Evolutionary conservation across 1,284 basidiomycete species (phyloP), one percentile per base, ranked within the genome.

Genomic region (Ustilago curta): DNA sequence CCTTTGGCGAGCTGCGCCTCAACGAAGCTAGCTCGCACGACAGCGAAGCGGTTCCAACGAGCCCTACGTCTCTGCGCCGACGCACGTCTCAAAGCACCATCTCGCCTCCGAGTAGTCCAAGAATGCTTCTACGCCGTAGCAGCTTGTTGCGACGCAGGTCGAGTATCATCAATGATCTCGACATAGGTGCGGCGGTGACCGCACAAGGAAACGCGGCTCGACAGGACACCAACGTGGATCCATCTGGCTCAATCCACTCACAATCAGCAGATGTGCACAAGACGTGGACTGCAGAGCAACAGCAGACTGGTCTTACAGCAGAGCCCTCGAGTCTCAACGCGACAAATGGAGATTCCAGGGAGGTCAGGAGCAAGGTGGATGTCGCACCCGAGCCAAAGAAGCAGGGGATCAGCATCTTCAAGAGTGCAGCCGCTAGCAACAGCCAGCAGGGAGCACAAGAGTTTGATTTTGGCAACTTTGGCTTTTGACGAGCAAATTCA

Each of bases 381-480:
- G 23, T 31, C 3, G 27, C 52, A 6, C 42, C 53, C 3, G 59
- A 51, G 32, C 57, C 64, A 1, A 73, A 70, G 48, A 76, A 76
- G 42, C 61, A 69, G 39, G 76, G 76, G 9, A 60, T 76, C 47
- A 70, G 76, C 48, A 42, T 71, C 32, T 76, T 78, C 64, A 78
- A 76, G 42, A 67, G 56, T 35, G 73, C 70, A 3, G 70, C 77
- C 12, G 69, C 67, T 1, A 76, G 70, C 55, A 70, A 68, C 48
- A 70, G 62, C 49, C 66, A 73, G 39, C 78, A 79, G 53, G 78
- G 78, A 1, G 78, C 78, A 7, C 76, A 78, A 48, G 78, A 80
- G 35, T 80, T 80, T 29, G 68, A 71, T 61, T 76, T 80, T 53
- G 45, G 70, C 63, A 73, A 63, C 27, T 80, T 80, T 45, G 78